These are phyloP conservation scores for Aspergillus diversus DNA, from an alignment of 495 filamentous ascomycete genomes.

Conservation along the genomic window DNA sequence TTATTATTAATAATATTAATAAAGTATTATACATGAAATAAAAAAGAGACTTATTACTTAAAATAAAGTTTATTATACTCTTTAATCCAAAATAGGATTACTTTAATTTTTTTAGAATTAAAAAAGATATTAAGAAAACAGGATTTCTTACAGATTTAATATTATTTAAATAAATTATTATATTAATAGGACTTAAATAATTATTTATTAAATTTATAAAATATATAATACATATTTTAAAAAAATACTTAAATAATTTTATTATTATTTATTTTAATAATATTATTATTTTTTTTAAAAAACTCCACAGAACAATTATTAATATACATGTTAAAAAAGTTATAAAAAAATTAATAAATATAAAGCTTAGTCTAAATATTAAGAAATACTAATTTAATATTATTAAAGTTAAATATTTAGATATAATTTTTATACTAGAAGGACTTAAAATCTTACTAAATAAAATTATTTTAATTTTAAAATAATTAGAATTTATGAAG, in stretches of 20 bases:
- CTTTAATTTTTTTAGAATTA: constrained; percentile 9
- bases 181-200: not conserved
- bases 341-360: constrained; percentile 7
- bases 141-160: constrained; percentile 4
- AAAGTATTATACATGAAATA: constrained; percentile 16
- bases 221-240: constrained; percentile 11
- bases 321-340: constrained; percentile 13
- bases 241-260: constrained; percentile 12
- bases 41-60: constrained; percentile 5
- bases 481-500: not conserved
- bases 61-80: no score
- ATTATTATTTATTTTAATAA: not conserved
- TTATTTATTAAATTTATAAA: constrained; percentile 5
- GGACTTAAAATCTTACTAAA: not conserved
- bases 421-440: constrained; percentile 1
- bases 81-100: no score
- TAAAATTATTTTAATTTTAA: constrained; percentile 14
- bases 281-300: constrained; percentile 8
- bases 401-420: constrained; percentile 8
- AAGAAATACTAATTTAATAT: constrained; percentile 15
- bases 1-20: constrained; percentile 6
- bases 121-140: constrained; percentile 11
- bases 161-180: constrained; percentile 13
- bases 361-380: constrained; percentile 15
- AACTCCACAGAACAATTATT: no score